Evolutionary conservation across 1,139 yeast species (phyloP), one percentile per base, ranked within the genome.

Genomic region (Diutina catenulata): DNA sequence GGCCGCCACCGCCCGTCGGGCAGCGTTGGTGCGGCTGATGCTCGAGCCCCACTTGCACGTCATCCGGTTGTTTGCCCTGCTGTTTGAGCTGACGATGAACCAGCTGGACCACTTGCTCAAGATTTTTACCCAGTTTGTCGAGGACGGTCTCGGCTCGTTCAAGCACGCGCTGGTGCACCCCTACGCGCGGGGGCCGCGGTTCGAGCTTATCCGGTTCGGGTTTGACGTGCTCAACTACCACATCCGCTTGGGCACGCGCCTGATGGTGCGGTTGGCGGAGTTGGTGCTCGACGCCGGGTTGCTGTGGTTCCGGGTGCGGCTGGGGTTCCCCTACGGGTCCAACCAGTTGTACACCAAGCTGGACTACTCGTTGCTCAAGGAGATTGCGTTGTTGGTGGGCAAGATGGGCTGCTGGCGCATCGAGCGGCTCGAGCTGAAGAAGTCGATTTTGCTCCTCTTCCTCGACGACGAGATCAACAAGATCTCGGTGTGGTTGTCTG

Each of bases 241-340:
- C 49, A 50, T 59, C 26, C 62, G 63, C 43, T 56, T 68, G 41
- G 66, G 68, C 3, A 67, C 79, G 2, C 60, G 70, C 43, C 64
- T 69, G 42, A 64, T 68, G 23, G 44, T 56, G 19, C 47, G 57
- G 3, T 58, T 83, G 45, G 68, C 76, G 0, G 62, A 65, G 33
- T 59, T 70, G 9, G 68, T 86, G 18, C 57, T 82, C 28, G 73
- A 74, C 41, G 88, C 87, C 11, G 72, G 80, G 0, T 64, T 91
- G 39, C 66, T 80, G 4, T 88, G 97, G 95, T 91, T 87, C 56
- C 67, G 68, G 28, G 70, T 64, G 39, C 64, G 73, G 19, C 66
- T 75, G 3, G 64, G 70, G 14, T 81, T 80, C 64, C 95, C 98
- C 8, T 87, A 70, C 59, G 97, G 97, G 2, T 80, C 88, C 10